Conservation (phyloP, 1,284 basidiomycete species). For the Sporisorium iseilematis-ciliati region DNA sequence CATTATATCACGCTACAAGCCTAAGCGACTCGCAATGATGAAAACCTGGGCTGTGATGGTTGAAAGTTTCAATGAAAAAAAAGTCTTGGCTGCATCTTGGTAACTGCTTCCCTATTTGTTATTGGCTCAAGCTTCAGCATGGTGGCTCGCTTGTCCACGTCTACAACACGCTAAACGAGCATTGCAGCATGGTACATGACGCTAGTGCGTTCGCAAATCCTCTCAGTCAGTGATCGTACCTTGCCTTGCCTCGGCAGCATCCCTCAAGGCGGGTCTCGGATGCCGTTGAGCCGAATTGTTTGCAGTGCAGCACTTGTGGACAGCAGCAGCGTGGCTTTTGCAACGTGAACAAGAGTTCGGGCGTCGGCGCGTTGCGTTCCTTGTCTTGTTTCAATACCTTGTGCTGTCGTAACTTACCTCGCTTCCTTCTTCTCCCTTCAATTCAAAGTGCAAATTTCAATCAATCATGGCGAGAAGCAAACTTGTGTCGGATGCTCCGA, state of each 20-base stretch:
- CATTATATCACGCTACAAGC: slow-evolving; percentile 2
- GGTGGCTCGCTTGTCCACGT: slow-evolving; percentile 1
- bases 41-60: neutral
- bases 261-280: neutral
- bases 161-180: neutral
- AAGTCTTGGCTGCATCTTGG: slow-evolving; percentile 6
- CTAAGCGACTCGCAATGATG: too few species aligned
- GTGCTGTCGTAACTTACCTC: neutral
- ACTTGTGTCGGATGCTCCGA: slow-evolving; percentile 1
- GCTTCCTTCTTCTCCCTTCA: too few species aligned
- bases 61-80: slow-evolving; percentile 5
- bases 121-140: neutral
- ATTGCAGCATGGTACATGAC: slow-evolving; percentile 1
- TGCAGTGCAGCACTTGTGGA: slow-evolving; percentile 1
- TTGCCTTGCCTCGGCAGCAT: neutral
- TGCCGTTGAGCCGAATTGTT: slow-evolving; percentile 2
- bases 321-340: neutral
- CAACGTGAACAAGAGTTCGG: neutral
- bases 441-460: too few species aligned
- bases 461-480: neutral
- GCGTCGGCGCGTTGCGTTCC: too few species aligned
- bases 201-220: neutral
- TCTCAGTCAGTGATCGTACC: neutral
- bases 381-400: neutral
- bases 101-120: too few species aligned